These are phyloP conservation scores for Entonaema liquescens DNA, from an alignment of 495 filamentous ascomycete genomes.

Conservation along the genomic window DNA sequence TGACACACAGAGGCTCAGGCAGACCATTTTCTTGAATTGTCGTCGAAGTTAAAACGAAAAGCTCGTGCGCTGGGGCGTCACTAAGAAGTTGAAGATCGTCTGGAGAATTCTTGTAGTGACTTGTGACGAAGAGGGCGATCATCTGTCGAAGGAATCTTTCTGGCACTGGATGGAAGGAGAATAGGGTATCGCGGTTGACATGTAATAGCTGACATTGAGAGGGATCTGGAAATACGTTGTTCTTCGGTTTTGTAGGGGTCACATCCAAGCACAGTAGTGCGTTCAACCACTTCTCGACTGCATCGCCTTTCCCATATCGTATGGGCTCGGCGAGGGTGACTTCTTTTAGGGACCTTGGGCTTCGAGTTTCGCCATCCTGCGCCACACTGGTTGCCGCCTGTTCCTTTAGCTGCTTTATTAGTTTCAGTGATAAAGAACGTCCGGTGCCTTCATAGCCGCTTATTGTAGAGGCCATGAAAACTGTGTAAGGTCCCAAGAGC, in stretches of 20 bases:
- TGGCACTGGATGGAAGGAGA: conserved; percentile 96
- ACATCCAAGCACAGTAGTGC: conserved; percentile 92
- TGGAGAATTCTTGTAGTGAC: conserved; percentile 97
- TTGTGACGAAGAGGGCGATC: conserved; percentile 97
- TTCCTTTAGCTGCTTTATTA: conserved; percentile 97
- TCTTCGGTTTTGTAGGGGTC: conserved; percentile 76
- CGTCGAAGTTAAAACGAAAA: conserved; percentile 93
- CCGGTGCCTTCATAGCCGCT: conserved; percentile 99
- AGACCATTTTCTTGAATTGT: conserved; percentile 80
- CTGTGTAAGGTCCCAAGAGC: conserved; percentile 95
- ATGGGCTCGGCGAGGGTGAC: conserved; percentile 94
- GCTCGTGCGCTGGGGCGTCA: conserved; percentile 95
- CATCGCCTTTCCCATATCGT: conserved; percentile 88
- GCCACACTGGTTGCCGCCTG: conserved; percentile 75
- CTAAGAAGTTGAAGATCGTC: conserved; percentile 98
- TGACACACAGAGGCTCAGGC: conserved; percentile 92
- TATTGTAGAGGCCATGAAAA: conserved; percentile 99
- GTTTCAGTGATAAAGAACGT: conserved; percentile 90
- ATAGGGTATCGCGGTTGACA: conserved; percentile 96
- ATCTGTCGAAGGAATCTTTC: conserved; percentile 98
- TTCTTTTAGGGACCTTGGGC: conserved; percentile 85
- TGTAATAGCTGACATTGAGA: conserved; percentile 88
- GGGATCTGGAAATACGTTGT: conserved; percentile 87
- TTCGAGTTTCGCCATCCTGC: conserved; percentile 64
- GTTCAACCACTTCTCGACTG: conserved; percentile 96